Conservation (phyloP, 257 asterid genomes). For the Salvia splendens region DNA sequence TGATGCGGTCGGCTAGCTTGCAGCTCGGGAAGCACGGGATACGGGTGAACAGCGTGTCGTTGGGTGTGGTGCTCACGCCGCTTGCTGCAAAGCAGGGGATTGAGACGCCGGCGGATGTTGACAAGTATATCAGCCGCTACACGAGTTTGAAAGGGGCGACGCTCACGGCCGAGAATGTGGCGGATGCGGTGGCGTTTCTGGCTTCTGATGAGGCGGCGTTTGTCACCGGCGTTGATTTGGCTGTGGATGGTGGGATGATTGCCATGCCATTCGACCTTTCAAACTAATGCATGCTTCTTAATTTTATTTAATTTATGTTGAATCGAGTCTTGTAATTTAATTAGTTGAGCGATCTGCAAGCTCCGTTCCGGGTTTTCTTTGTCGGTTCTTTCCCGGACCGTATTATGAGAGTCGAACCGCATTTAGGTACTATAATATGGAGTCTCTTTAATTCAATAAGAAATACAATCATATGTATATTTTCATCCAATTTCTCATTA, state of each 20-base stretch:
- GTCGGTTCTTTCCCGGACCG: too few species aligned
- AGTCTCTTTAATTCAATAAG: too few species aligned
- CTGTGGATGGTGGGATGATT: slow-evolving; percentile 40
- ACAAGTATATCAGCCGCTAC: not conserved
- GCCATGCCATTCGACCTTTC: not conserved
- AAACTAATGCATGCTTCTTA: too few species aligned
- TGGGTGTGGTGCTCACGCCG: slow-evolving; percentile 29
- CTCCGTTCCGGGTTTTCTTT: too few species aligned
- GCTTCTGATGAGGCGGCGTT: slow-evolving; percentile 43
- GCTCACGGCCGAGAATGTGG: slow-evolving; percentile 33
- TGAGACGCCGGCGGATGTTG: slow-evolving; percentile 17
- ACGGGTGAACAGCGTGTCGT: slow-evolving; percentile 20
- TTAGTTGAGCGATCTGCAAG: too few species aligned
- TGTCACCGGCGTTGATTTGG: slow-evolving; percentile 38
- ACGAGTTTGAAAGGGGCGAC: slow-evolving; percentile 37
- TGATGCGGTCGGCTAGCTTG: slow-evolving; percentile 42
- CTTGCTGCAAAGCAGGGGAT: not conserved
- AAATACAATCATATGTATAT: too few species aligned
- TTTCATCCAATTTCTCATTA: too few species aligned
- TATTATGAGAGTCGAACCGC: too few species aligned
- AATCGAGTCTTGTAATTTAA: too few species aligned
- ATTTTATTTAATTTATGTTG: too few species aligned
- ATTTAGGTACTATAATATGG: too few species aligned
- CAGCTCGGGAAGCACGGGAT: slow-evolving; percentile 24
- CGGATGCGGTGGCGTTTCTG: slow-evolving; percentile 36